Evolutionary conservation across 129 eudicot genomes (phyloP).

Genomic region (Helianthus tuberosus): DNA sequence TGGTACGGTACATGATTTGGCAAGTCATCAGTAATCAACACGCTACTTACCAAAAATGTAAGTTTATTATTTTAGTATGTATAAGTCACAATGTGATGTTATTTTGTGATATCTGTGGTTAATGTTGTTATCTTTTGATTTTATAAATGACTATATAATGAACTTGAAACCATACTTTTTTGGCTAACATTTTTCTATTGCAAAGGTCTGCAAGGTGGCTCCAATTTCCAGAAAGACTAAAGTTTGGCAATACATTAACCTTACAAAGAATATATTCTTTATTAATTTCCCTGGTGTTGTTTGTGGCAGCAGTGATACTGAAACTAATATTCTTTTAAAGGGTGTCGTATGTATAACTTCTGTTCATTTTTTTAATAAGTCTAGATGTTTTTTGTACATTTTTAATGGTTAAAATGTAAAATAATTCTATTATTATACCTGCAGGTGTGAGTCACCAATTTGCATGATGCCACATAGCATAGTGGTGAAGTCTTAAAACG

Average conservation of each 20-base stretch:
- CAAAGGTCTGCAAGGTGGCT: constrained; percentile 95
- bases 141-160: neutral
- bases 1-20: no score
- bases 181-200: constrained; percentile 7
- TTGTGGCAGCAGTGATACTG: constrained; percentile 79
- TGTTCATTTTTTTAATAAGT: neutral
- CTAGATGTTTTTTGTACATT: neutral
- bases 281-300: constrained; percentile 99
- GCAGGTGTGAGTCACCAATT: constrained; percentile 94
- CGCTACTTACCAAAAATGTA: constrained; percentile 38
- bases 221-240: constrained; percentile 99
- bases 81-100: neutral
- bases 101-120: neutral
- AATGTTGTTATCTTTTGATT: neutral
- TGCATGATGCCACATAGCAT: constrained; percentile 92
- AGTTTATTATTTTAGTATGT: constrained; percentile 14
- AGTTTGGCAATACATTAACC: constrained; percentile 98
- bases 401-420: neutral
- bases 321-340: constrained; percentile 93
- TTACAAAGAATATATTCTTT: constrained; percentile 90
- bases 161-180: neutral
- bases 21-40: no score
- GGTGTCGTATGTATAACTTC: constrained; percentile 76
- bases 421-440: neutral
- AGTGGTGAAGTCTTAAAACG: constrained; percentile 92